phyloP scores from a whole-genome alignment of 352 stramenopile species.

The Pilasporangium apinafurcum region DNA sequence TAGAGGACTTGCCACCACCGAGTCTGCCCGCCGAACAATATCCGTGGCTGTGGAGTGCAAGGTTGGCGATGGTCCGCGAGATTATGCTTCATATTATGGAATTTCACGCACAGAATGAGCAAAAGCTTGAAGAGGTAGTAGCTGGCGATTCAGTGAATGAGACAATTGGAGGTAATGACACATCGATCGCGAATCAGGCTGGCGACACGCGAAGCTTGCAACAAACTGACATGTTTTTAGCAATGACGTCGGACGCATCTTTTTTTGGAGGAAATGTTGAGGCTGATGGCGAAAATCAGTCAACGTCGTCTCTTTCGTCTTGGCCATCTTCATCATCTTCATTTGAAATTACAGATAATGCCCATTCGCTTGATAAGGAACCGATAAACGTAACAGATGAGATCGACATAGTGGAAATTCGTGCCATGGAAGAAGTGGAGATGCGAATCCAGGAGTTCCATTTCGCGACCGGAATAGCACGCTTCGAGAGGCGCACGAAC shows the following conservation, averaged over 20 bases:
- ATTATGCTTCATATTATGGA: constrained; percentile 19
- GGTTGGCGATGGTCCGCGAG: constrained; percentile 15
- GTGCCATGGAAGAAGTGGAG: constrained; percentile 22
- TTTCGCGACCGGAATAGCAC: constrained; percentile 49
- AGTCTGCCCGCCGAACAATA: constrained; percentile 35
- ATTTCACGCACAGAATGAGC: constrained; percentile 3
- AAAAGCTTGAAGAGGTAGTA: not conserved
- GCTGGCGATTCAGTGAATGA: not conserved
- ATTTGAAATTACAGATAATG: not conserved
- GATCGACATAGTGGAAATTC: constrained; percentile 5
- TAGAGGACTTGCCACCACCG: constrained; percentile 20
- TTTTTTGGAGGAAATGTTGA: too few relatives aligned
- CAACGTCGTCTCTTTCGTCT: not conserved
- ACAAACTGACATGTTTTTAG: too few relatives aligned
- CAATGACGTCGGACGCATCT: too few relatives aligned
- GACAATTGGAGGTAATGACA: not conserved
- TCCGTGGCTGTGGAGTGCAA: constrained; percentile 34
- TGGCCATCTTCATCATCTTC: not conserved
- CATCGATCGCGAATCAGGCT: too few relatives aligned
- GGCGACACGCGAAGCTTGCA: too few relatives aligned
- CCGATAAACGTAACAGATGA: constrained; percentile 1
- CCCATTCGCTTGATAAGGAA: not conserved
- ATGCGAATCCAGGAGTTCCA: constrained; percentile 35
- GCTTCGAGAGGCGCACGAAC: constrained; percentile 20
- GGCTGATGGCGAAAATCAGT: not conserved